Conservation (phyloP, 2,329 filamentous ascomycete species). For the Rhynchosporium graminicola region DNA sequence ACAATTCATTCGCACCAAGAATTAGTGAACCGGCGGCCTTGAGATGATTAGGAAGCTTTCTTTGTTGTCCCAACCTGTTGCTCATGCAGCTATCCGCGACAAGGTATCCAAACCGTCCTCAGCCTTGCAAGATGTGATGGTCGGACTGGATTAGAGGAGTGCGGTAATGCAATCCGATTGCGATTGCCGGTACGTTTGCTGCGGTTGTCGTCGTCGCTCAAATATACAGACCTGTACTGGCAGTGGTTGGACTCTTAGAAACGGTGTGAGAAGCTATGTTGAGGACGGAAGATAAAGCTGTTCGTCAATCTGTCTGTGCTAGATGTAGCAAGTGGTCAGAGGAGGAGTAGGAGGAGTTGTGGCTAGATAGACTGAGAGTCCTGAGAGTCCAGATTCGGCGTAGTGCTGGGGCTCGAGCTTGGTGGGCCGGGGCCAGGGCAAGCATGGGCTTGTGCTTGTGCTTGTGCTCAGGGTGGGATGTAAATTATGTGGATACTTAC, state of each 20-base stretch:
- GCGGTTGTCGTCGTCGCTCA: neutral
- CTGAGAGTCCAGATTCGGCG: too few species aligned
- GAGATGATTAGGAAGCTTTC: constrained; percentile 30
- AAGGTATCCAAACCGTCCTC: constrained; percentile 32
- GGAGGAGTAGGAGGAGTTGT: neutral
- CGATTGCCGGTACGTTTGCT: constrained; percentile 4
- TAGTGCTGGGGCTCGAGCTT: too few species aligned
- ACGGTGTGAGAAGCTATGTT: neutral
- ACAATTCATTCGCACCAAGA: constrained; percentile 17
- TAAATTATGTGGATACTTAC: too few species aligned
- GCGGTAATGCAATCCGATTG: constrained; percentile 11
- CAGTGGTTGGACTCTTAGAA: neutral
- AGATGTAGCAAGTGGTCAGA: neutral
- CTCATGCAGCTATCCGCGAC: constrained; percentile 37
- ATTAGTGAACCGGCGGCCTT: constrained; percentile 17
- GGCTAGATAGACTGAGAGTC: neutral
- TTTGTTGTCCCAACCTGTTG: constrained; percentile 34
- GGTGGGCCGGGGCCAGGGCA: too few species aligned
- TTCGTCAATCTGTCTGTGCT: neutral
- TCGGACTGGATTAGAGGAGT: constrained; percentile 1
- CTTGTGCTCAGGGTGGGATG: too few species aligned
- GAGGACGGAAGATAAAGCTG: neutral
- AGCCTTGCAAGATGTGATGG: constrained; percentile 35
- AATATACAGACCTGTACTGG: neutral
- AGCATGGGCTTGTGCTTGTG: too few species aligned